Percentiles rank a stretch among this genome's conserved stretches.
Conservation (phyloP, 352 stramenopile genomes). For the Pythium phragmitis region DNA sequence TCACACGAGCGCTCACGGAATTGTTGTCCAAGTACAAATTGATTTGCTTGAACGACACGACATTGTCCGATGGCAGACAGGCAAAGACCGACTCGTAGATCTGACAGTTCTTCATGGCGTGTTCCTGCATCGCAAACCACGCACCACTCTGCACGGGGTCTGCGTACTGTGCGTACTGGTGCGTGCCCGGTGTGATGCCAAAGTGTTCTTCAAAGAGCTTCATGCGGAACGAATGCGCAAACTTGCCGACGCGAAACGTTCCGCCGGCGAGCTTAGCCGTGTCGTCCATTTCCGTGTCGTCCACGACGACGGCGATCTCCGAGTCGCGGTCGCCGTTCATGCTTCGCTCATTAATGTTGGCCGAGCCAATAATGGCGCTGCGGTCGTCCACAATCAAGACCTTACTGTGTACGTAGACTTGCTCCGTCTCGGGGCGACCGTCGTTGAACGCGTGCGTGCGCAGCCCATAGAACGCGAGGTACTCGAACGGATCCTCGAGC, state of each 20-base stretch:
- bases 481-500: conserved; percentile 84
- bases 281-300: conserved; percentile 80
- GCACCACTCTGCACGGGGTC: conserved; percentile 62
- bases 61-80: conserved; percentile 76
- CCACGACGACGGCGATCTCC: conserved; percentile 82
- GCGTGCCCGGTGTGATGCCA: conserved; percentile 34
- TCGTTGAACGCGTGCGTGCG: conserved; percentile 53
- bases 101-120: conserved; percentile 65
- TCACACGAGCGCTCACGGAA: conserved; percentile 21
- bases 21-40: conserved; percentile 58
- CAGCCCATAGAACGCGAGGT: conserved; percentile 86
- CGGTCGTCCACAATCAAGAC: conserved; percentile 90
- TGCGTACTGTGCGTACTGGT: conserved; percentile 49
- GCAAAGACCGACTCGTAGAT: conserved; percentile 87
- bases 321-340: conserved; percentile 91
- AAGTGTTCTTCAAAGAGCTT: conserved; percentile 87
- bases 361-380: conserved; percentile 90
- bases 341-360: conserved; percentile 96
- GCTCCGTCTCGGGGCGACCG: conserved; percentile 60
- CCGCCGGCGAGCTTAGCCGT: conserved; percentile 64
- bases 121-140: conserved; percentile 57
- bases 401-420: conserved; percentile 93
- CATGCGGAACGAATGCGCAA: conserved; percentile 80
- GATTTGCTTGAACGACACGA: conserved; percentile 77
- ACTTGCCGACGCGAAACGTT: conserved; percentile 64